Percentiles rank a stretch among this genome's conserved stretches.
Conservation (phyloP, 2,329 filamentous ascomycete genomes). For the Hypoxylon sp. region DNA sequence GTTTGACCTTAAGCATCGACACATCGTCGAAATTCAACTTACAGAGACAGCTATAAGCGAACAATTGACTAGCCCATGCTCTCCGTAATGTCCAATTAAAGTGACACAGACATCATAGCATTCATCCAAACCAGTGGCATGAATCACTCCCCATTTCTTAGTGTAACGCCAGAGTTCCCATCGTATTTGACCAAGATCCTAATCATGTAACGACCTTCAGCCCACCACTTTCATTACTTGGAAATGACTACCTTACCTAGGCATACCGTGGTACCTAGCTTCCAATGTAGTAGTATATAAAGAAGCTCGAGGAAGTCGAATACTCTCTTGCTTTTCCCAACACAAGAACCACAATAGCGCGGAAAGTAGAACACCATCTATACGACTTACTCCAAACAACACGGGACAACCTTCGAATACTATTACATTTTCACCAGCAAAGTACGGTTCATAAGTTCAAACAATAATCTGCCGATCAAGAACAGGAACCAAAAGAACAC, state of each 20-base stretch:
- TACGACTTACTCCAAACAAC: neutral
- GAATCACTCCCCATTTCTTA: neutral
- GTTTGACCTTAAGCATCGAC: too few species aligned
- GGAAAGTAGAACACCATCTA: neutral
- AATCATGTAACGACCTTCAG: neutral
- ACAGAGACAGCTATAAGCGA: too few species aligned
- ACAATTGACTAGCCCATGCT: too few species aligned
- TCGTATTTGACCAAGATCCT: neutral
- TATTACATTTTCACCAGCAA: neutral
- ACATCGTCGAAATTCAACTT: too few species aligned
- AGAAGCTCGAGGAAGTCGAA: neutral
- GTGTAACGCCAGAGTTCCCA: neutral
- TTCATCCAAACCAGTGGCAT: too few species aligned
- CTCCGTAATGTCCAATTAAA: too few species aligned
- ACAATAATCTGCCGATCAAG: neutral
- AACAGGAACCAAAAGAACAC: neutral
- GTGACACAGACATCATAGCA: too few species aligned
- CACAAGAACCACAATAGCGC: neutral
- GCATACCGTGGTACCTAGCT: neutral
- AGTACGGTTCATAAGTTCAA: neutral
- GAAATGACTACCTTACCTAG: conserved; percentile 2
- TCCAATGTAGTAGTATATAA: neutral
- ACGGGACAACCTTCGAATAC: neutral
- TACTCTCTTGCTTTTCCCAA: neutral
- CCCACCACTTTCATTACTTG: neutral